Evolutionary conservation across 2,329 filamentous ascomycete species (phyloP).

Genomic region (Graphilbum ipis-grandicollis): DNA sequence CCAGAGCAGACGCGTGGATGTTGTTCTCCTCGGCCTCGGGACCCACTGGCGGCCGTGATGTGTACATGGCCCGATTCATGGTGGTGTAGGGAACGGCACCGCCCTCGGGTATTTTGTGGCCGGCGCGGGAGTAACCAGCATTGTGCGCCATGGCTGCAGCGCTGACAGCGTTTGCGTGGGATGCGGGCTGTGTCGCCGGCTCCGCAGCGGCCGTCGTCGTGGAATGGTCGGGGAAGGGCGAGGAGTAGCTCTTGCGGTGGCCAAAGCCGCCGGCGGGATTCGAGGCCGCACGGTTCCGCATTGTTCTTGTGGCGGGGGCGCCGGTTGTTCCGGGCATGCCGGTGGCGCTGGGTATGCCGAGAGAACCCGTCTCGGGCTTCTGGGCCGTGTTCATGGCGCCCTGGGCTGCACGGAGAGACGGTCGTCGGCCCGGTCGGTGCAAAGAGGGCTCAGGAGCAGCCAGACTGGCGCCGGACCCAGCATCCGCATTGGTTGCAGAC

Average conservation of each 20-base stretch:
- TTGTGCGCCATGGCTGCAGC: conserved; percentile 56
- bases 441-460: not conserved
- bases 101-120: conserved; percentile 26
- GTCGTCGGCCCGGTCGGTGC: conserved; percentile 28
- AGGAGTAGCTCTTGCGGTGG: conserved; percentile 14
- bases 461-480: not conserved
- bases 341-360: not conserved
- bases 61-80: conserved; percentile 60
- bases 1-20: conserved; percentile 65
- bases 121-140: conserved; percentile 17
- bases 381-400: conserved; percentile 47
- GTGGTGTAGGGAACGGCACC: conserved; percentile 53
- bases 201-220: conserved; percentile 34
- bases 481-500: not conserved
- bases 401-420: conserved; percentile 58
- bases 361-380: not conserved
- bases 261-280: conserved; percentile 26
- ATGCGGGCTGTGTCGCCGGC: conserved; percentile 30
- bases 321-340: not conserved
- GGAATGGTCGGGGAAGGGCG: conserved; percentile 2
- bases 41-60: conserved; percentile 53
- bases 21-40: conserved; percentile 58
- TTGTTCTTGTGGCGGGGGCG: conserved; percentile 3
- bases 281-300: conserved; percentile 42
- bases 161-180: conserved; percentile 25